Evolutionary conservation across 2,329 filamentous ascomycete species (phyloP), one percentile per base, ranked within the genome.

Genomic region (Lachnellula arida): DNA sequence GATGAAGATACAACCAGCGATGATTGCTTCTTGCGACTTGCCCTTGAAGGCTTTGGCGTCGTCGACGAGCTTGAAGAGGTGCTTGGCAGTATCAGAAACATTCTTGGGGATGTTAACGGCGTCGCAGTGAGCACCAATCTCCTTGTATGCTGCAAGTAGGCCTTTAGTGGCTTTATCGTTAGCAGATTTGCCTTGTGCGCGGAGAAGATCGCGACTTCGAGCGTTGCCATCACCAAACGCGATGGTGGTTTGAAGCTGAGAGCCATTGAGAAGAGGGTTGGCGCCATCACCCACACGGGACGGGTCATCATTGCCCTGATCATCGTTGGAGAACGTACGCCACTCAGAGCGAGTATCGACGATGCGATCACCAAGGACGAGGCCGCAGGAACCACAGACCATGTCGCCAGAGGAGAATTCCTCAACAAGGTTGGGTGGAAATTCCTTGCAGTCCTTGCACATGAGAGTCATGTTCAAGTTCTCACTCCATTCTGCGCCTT

Each of bases 301-400:
- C 4, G 95, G 94, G 65, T 99, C 94, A 66, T 97, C 95, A 68
- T 89, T 92, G 68, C 90, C 91, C 72, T 96, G 91, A 71, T 99
- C 95, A 69, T 99, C 94, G 71, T 97, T 97, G 70, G 92, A 91
- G 75, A 99, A 99, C 0, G 94, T 99, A 71, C 94, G 90, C 94
- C 94, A 99, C 76, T 99, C 94, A 48, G 91, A 96, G 60, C 95
- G 88, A 59, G 90, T 95, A 71, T 99, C 95, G 69, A 99, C 92
- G 71, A 94, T 91, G 63, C 91, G 88, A 68, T 93, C 89, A 58
- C 89, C 88, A 32, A 99, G 82, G 5, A 99, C 94, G 35, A 97
- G 80, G 39, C 94, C 94, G 68, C 94, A 99, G 59, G 88, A 91
- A 56, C 82, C 88, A 71, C 94, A 99, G 54, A 99, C 91, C 71